Evolutionary conservation across 495 filamentous ascomycete genomes (phyloP).

Genomic region (Amphirosellinia nigrospora): DNA sequence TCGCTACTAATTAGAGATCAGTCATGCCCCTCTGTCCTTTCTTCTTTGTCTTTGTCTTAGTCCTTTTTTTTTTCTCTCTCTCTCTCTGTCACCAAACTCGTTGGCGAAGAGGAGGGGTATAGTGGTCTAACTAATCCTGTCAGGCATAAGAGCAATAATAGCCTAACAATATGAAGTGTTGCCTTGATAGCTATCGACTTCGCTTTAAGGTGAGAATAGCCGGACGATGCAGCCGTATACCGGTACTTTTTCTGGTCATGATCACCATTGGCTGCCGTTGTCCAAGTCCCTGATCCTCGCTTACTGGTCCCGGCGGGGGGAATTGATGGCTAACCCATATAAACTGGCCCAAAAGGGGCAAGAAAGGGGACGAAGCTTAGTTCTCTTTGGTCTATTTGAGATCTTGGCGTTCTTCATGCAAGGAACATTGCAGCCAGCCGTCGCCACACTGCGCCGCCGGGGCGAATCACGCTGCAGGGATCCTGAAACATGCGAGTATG

Average conservation of each 20-base stretch:
- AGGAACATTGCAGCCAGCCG: slow-evolving; percentile 22
- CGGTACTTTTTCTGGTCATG: neutral
- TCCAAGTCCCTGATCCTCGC: slow-evolving; percentile 20
- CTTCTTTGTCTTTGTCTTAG: neutral
- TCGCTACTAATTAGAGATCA: neutral
- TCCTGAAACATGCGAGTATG: slow-evolving; percentile 23
- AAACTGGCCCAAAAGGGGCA: slow-evolving; percentile 19
- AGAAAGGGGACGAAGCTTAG: slow-evolving; percentile 18
- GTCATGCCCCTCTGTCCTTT: neutral
- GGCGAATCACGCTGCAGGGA: slow-evolving; percentile 9
- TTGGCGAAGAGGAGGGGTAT: slow-evolving; percentile 5
- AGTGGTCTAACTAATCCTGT: neutral
- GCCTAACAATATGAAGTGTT: slow-evolving; percentile 1
- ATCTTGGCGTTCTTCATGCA: slow-evolving; percentile 18
- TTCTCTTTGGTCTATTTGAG: slow-evolving; percentile 15
- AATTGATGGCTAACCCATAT: neutral
- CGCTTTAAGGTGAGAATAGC: slow-evolving; percentile 21
- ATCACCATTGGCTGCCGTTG: slow-evolving; percentile 5
- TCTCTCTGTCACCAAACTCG: neutral
- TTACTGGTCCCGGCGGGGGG: neutral
- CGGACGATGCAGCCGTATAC: slow-evolving; percentile 8
- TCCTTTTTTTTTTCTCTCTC: neutral
- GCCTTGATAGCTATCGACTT: neutral
- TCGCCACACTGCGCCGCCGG: slow-evolving; percentile 18
- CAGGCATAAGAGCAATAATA: slow-evolving; percentile 2